Conservation (phyloP, 2,329 filamentous ascomycete species). For the Monilinia vaccinii-corymbosi region DNA sequence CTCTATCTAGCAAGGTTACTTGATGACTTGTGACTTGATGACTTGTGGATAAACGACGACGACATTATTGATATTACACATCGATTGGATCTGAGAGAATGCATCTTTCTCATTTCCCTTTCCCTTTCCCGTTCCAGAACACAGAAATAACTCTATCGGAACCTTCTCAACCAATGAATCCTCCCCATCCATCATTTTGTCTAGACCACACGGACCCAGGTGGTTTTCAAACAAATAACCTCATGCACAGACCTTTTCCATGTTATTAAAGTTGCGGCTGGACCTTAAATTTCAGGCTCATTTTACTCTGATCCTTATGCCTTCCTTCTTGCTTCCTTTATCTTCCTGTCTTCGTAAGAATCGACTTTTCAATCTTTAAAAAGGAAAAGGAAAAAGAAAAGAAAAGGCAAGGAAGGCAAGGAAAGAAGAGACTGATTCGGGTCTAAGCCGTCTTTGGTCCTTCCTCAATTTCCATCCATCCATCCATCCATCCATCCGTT, state of each 20-base stretch:
- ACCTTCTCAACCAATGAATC: background rate
- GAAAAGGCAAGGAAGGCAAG: background rate
- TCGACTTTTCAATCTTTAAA: too few relatives aligned
- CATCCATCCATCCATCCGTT: background rate
- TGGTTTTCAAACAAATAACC: too few relatives aligned
- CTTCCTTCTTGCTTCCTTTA: background rate
- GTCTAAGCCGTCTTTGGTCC: background rate
- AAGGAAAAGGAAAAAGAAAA: background rate
- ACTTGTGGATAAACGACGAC: background rate
- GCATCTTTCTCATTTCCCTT: constrained; percentile 1
- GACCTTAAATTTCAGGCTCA: background rate
- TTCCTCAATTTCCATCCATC: background rate
- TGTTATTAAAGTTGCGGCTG: too few relatives aligned
- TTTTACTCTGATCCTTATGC: background rate
- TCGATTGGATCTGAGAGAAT: background rate
- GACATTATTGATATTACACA: background rate
- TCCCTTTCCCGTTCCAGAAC: too few relatives aligned
- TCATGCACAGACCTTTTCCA: too few relatives aligned
- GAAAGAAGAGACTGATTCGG: background rate
- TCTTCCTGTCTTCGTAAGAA: too few relatives aligned
- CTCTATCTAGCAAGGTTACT: too few relatives aligned
- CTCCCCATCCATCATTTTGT: background rate
- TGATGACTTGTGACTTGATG: too few relatives aligned
- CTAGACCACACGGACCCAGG: too few relatives aligned
- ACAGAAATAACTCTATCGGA: too few relatives aligned